phyloP scores from a whole-genome alignment of 352 stramenopile species.

The Globisporangium recalcitrans region DNA sequence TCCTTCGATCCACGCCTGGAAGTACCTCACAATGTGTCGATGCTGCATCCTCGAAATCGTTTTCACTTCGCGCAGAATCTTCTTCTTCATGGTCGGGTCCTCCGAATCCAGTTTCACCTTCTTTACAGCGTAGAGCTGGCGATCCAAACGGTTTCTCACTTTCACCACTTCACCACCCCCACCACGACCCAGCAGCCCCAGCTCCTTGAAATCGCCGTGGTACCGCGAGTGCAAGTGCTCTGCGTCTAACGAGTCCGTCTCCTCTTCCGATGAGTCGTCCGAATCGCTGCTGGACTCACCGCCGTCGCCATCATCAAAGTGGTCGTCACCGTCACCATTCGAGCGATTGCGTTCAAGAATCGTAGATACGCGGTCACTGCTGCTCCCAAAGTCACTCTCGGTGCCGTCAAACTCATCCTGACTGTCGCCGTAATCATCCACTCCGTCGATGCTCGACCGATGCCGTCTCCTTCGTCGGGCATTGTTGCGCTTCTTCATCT shows the following conservation, averaged over 20 bases:
- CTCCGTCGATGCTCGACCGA: constrained; percentile 55
- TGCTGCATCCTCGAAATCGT: constrained; percentile 96
- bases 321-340: constrained; percentile 14
- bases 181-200: constrained; percentile 74
- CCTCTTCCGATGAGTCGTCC: constrained; percentile 43
- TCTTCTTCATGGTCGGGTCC: constrained; percentile 92
- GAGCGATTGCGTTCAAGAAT: constrained; percentile 31
- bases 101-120: constrained; percentile 83
- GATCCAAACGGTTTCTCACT: constrained; percentile 74
- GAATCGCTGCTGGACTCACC: constrained; percentile 18
- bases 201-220: constrained; percentile 82
- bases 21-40: constrained; percentile 95
- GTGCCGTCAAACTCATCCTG: constrained; percentile 20
- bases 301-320: constrained; percentile 16
- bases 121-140: constrained; percentile 84
- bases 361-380: constrained; percentile 34
- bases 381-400: constrained; percentile 27
- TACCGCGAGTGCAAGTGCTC: constrained; percentile 73
- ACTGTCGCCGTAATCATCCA: constrained; percentile 22
- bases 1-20: constrained; percentile 86
- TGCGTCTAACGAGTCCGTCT: constrained; percentile 31
- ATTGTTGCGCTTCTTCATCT: constrained; percentile 48
- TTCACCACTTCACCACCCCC: constrained; percentile 84
- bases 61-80: constrained; percentile 93
- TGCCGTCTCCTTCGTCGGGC: constrained; percentile 36